phyloP scores from a whole-genome alignment of 176 grass and related monocot genomes.

The Cenchrus americanus region DNA sequence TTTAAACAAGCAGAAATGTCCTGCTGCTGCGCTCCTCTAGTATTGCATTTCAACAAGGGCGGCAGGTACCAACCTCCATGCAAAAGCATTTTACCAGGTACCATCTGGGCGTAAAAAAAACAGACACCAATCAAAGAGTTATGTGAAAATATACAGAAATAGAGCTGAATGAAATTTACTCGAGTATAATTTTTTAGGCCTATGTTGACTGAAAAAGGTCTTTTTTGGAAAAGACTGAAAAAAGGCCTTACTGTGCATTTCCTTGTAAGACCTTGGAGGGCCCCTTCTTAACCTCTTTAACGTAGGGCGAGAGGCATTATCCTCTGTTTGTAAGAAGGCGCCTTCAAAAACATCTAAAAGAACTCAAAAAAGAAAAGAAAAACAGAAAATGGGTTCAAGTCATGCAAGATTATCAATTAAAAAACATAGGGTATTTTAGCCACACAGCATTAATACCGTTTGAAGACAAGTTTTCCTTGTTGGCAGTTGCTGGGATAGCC shows the following conservation, averaged over 20 bases:
- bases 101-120: not conserved
- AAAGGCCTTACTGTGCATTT: constrained; percentile 10
- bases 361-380: no score
- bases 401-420: not conserved
- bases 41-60: not conserved
- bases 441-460: constrained; percentile 28
- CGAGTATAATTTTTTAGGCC: not conserved
- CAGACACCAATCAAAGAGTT: not conserved
- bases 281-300: constrained; percentile 56
- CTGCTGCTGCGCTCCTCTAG: not conserved
- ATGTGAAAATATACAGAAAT: not conserved
- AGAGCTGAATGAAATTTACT: not conserved
- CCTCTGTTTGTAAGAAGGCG: constrained; percentile 37
- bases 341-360: constrained; percentile 40
- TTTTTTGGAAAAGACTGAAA: no score
- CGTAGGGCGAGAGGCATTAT: not conserved
- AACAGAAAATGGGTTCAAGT: not conserved
- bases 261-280: constrained; percentile 4
- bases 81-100: not conserved
- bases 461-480: constrained; percentile 24
- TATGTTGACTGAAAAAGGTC: no score
- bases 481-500: not conserved
- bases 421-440: not conserved
- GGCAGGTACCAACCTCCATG: not conserved
- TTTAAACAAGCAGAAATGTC: not conserved